A percentile compares a stretch with the other conserved stretches of the same genome.
phyloP scores from a whole-genome alignment of 2,329 filamentous ascomycete species.

The Nothophoma quercina region DNA sequence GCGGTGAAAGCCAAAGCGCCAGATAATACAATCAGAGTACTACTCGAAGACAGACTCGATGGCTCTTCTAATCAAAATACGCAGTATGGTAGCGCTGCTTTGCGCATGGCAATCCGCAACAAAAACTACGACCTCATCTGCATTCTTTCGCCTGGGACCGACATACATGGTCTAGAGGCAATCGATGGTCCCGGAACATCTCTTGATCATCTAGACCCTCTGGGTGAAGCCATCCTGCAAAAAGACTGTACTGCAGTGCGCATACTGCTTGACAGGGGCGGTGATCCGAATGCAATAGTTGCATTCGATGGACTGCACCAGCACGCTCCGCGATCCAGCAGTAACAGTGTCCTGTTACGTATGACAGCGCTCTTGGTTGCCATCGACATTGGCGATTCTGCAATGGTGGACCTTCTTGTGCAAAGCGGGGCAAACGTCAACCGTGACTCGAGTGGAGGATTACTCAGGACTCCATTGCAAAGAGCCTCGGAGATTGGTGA shows the following conservation, averaged over 20 bases:
- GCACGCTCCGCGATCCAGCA: not conserved
- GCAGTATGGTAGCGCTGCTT: slow-evolving; percentile 5
- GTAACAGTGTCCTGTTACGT: not conserved
- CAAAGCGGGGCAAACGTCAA: not conserved
- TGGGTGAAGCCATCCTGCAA: slow-evolving; percentile 7
- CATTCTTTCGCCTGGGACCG: not conserved
- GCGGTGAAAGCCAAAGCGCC: not conserved
- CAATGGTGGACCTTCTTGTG: slow-evolving; percentile 6
- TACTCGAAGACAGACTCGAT: not conserved
- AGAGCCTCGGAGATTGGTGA: slow-evolving; percentile 20
- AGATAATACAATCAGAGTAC: not conserved
- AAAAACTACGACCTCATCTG: slow-evolving; percentile 1
- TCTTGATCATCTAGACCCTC: not conserved
- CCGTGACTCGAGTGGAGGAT: not conserved
- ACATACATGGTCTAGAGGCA: slow-evolving; percentile 1
- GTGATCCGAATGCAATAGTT: slow-evolving; percentile 4
- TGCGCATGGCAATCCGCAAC: slow-evolving; percentile 2
- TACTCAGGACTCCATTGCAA: slow-evolving; percentile 17
- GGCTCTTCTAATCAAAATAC: not conserved
- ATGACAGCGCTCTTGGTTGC: slow-evolving; percentile 8
- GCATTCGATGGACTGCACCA: not conserved
- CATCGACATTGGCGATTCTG: slow-evolving; percentile 1
- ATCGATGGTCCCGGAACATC: not conserved
- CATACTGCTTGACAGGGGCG: slow-evolving; percentile 3
- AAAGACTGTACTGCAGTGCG: not conserved